These are phyloP conservation scores for Protea cynaroides DNA, from an alignment of 164 flowering plant species.

Conservation along the genomic window DNA sequence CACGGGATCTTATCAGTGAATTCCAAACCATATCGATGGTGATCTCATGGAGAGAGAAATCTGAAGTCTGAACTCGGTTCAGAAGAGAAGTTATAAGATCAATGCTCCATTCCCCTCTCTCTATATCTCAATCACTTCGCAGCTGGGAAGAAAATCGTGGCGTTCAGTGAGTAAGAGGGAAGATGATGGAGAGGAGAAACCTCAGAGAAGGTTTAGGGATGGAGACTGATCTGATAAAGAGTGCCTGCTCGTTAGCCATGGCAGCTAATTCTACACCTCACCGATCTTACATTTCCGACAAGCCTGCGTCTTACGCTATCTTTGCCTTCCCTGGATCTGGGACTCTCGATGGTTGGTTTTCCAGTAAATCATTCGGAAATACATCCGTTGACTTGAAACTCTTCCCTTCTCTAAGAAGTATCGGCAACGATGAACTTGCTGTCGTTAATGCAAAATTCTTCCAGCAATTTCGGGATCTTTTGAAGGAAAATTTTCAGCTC, in stretches of 20 bases:
- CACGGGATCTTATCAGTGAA: too few relatives aligned
- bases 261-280: slow-evolving; percentile 26
- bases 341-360: slow-evolving; percentile 41
- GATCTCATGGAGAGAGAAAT: too few relatives aligned
- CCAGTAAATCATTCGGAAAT: slow-evolving; percentile 32
- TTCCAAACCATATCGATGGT: too few relatives aligned
- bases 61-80: too few relatives aligned
- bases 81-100: too few relatives aligned
- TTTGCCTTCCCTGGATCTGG: slow-evolving; percentile 52
- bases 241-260: slow-evolving; percentile 35
- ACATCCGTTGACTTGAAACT: slow-evolving; percentile 22
- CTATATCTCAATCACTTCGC: too few relatives aligned
- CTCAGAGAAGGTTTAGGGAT: slow-evolving; percentile 20
- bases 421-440: slow-evolving; percentile 43
- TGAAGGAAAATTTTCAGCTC: background rate
- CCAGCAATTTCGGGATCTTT: slow-evolving; percentile 27
- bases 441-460: slow-evolving; percentile 46
- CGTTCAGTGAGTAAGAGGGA: too few relatives aligned
- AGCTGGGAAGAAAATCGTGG: too few relatives aligned
- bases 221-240: slow-evolving; percentile 31
- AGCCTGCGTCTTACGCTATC: slow-evolving; percentile 18
- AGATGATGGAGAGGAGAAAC: slow-evolving; percentile 15
- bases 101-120: too few relatives aligned
- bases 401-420: slow-evolving; percentile 47
- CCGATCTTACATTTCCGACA: slow-evolving; percentile 17